phyloP scores from a whole-genome alignment of 495 filamentous ascomycete genomes.

The Xylaria longipes region DNA sequence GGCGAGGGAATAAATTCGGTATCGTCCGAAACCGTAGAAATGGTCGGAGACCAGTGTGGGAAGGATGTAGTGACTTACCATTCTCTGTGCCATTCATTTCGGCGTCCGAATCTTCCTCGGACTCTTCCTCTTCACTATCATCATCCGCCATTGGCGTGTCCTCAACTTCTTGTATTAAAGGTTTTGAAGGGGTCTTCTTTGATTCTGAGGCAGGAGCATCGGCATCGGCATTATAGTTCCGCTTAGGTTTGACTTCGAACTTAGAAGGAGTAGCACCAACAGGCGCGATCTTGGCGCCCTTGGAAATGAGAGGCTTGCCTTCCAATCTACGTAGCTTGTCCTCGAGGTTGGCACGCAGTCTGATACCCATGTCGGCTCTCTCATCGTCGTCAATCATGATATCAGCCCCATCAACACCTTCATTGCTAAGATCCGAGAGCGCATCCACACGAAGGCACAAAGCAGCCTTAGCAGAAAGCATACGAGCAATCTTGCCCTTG shows the following conservation, averaged over 20 bases:
- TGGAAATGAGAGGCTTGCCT: slow-evolving; percentile 83
- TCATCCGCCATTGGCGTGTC: slow-evolving; percentile 52
- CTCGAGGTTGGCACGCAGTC: slow-evolving; percentile 80
- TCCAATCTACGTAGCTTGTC: slow-evolving; percentile 83
- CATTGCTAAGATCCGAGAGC: slow-evolving; percentile 74
- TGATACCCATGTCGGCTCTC: slow-evolving; percentile 74
- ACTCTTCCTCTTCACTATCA: slow-evolving; percentile 41
- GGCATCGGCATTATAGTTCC: slow-evolving; percentile 94
- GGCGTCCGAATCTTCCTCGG: slow-evolving; percentile 39
- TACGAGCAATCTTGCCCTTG: slow-evolving; percentile 98
- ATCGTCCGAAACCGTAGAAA: slow-evolving; percentile 40
- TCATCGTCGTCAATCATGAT: slow-evolving; percentile 85
- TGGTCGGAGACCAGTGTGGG: slow-evolving; percentile 28
- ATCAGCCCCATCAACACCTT: slow-evolving; percentile 62
- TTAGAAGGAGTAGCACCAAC: slow-evolving; percentile 74
- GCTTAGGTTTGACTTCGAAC: slow-evolving; percentile 91
- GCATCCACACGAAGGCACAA: slow-evolving; percentile 93
- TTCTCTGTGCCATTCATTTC: slow-evolving; percentile 37
- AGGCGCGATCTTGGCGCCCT: slow-evolving; percentile 76
- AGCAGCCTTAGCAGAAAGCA: slow-evolving; percentile 90
- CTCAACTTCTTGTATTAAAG: slow-evolving; percentile 61
- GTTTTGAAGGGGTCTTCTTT: slow-evolving; percentile 61
- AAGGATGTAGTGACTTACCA: slow-evolving; percentile 30
- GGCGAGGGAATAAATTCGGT: slow-evolving; percentile 36
- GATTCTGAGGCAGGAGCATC: slow-evolving; percentile 82